Evolutionary conservation across 371 early-diverging fungal species (phyloP).

Genomic region (Apophysomyces elegans): DNA sequence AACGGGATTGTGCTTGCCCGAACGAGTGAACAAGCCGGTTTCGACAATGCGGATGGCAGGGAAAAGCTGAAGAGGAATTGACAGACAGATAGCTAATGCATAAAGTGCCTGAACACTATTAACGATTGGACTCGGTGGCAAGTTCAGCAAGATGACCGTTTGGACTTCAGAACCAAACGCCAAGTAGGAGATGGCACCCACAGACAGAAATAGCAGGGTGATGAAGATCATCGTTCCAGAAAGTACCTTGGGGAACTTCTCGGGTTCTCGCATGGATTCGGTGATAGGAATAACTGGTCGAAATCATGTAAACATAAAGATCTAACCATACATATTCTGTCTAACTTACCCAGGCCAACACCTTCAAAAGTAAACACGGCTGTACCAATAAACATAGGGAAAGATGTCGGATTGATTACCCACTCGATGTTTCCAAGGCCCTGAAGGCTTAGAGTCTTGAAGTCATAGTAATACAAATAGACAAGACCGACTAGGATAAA

Average conservation of each 20-base stretch:
- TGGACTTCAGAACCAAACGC: conserved; percentile 81
- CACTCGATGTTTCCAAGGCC: conserved; percentile 68
- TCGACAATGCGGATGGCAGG: conserved; percentile 89
- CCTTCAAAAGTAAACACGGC: conserved; percentile 92
- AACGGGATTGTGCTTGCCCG: conserved; percentile 63
- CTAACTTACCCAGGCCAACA: conserved; percentile 69
- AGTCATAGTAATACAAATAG: conserved; percentile 78
- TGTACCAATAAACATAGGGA: conserved; percentile 86
- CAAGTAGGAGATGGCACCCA: conserved; percentile 79
- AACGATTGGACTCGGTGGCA: conserved; percentile 67
- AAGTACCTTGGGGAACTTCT: conserved; percentile 76
- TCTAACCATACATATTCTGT: neutral
- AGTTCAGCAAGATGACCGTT: conserved; percentile 80
- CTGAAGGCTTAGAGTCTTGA: conserved; percentile 51
- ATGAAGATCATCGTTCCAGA: conserved; percentile 72
- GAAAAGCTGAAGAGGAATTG: conserved; percentile 86
- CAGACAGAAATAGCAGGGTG: conserved; percentile 70
- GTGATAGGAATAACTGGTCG: conserved; percentile 63
- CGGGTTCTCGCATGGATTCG: conserved; percentile 80
- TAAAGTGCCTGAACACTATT: conserved; percentile 76
- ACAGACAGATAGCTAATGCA: conserved; percentile 82
- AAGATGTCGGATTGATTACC: conserved; percentile 70
- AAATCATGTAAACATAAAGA: neutral
- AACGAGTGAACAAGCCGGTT: conserved; percentile 61
- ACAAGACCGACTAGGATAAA: conserved; percentile 81